Conservation (phyloP, 805 yeast species). For the Priceomyces castillae region DNA sequence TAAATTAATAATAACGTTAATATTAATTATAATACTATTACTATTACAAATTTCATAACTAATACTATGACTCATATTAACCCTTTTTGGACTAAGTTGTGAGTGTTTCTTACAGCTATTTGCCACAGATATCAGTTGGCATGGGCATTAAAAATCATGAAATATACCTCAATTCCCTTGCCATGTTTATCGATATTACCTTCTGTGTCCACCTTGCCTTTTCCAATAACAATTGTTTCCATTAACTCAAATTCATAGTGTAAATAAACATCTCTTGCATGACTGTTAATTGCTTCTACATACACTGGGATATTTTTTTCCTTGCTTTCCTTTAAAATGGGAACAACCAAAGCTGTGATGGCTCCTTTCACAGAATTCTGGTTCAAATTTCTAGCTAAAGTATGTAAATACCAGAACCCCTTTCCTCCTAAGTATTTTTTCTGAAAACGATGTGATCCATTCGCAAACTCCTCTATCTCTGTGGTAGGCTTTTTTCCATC, state of each 20-base stretch:
- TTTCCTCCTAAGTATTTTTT: constrained; percentile 1
- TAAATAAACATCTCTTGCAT: constrained; percentile 8
- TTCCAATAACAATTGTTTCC: constrained; percentile 3
- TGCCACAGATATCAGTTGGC: no score
- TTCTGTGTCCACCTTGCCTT: background rate
- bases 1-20: no score
- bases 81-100: no score
- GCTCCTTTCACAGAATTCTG: constrained; percentile 7
- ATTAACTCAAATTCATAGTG: constrained; percentile 9
- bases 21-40: no score
- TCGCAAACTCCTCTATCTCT: background rate
- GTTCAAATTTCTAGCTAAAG: constrained; percentile 7
- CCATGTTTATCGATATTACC: constrained; percentile 1
- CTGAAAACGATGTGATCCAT: background rate
- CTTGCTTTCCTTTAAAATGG: constrained; percentile 5
- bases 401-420: constrained; percentile 9
- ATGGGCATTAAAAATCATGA: constrained; percentile 1
- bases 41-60: no score
- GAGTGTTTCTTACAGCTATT: no score
- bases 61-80: no score
- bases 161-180: background rate
- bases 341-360: constrained; percentile 4
- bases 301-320: constrained; percentile 4
- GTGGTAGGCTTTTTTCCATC: background rate
- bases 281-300: constrained; percentile 8